These are phyloP conservation scores for Colletotrichum sp. DNA, from an alignment of 2,329 filamentous ascomycete genomes.

Conservation along the genomic window DNA sequence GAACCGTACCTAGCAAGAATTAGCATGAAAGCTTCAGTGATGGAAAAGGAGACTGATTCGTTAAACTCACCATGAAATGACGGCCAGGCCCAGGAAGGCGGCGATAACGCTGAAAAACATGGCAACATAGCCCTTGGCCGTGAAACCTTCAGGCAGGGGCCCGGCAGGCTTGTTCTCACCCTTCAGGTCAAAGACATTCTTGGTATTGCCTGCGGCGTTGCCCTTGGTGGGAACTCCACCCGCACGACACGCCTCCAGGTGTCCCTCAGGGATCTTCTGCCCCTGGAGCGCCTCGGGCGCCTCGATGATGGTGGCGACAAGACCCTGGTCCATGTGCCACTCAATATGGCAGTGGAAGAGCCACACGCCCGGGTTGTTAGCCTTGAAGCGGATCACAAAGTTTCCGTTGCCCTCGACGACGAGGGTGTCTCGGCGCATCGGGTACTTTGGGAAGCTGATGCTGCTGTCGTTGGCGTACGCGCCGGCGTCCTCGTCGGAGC, in stretches of 20 bases:
- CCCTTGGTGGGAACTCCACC: constrained; percentile 49
- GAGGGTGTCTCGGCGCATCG: constrained; percentile 55
- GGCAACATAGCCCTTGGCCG: constrained; percentile 23
- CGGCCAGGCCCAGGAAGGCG: constrained; percentile 17
- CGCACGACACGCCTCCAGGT: constrained; percentile 43
- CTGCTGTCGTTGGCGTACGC: constrained; percentile 42
- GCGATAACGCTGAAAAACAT: constrained; percentile 21
- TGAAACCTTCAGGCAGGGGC: constrained; percentile 22
- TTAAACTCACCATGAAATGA: constrained; percentile 19
- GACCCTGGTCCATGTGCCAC: constrained; percentile 57
- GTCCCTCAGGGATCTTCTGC: constrained; percentile 35
- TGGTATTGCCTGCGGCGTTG: constrained; percentile 66
- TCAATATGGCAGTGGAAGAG: constrained; percentile 59
- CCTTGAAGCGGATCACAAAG: constrained; percentile 49
- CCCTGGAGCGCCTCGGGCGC: constrained; percentile 49
- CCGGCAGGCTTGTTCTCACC: constrained; percentile 23
- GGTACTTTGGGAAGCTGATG: constrained; percentile 39
- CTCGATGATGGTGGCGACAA: constrained; percentile 44
- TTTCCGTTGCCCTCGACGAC: constrained; percentile 52
- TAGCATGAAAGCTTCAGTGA: background rate
- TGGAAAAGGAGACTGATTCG: no score
- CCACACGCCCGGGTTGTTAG: constrained; percentile 52
- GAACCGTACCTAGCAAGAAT: background rate
- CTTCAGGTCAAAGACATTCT: constrained; percentile 53
- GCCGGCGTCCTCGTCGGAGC: constrained; percentile 24